These are phyloP conservation scores for Pyrrhoderma noxium DNA, from an alignment of 1,284 basidiomycete species.

Conservation along the genomic window DNA sequence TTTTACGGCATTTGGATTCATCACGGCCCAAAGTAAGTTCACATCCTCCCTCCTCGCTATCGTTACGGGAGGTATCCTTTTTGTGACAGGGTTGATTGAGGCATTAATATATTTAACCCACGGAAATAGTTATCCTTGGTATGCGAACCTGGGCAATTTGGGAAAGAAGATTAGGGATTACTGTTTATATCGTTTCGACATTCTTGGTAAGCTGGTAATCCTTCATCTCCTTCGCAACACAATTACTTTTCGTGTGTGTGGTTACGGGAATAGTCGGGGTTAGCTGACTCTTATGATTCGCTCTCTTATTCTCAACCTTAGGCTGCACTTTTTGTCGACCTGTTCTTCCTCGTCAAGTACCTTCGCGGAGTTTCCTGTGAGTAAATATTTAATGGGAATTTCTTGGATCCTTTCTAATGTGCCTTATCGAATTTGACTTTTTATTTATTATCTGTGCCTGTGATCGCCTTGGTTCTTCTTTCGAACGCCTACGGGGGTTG, in stretches of 20 bases:
- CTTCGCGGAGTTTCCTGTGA: conserved; percentile 10
- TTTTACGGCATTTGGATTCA: conserved; percentile 6
- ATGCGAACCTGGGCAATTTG: conserved; percentile 18
- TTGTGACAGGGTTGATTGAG: background rate
- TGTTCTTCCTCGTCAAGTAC: conserved; percentile 8
- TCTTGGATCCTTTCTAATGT: background rate
- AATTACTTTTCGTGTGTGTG: no score
- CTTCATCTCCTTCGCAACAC: no score
- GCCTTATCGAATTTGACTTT: no score
- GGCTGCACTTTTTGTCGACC: conserved; percentile 3
- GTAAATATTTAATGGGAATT: background rate
- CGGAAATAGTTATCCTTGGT: conserved; percentile 9
- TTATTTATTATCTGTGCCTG: background rate
- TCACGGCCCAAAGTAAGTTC: conserved; percentile 4
- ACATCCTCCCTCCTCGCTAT: no score
- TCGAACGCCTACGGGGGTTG: background rate
- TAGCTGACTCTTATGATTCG: no score
- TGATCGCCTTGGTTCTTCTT: background rate
- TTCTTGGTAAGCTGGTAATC: background rate
- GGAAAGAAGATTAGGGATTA: conserved; percentile 4
- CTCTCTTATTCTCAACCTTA: background rate
- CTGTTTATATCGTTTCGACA: background rate
- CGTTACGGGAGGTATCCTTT: background rate
- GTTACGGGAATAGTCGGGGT: no score
- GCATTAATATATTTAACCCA: background rate